Evolutionary conservation across 768 basidiomycete genomes (phyloP).

Genomic region (Trametes coccinea): DNA sequence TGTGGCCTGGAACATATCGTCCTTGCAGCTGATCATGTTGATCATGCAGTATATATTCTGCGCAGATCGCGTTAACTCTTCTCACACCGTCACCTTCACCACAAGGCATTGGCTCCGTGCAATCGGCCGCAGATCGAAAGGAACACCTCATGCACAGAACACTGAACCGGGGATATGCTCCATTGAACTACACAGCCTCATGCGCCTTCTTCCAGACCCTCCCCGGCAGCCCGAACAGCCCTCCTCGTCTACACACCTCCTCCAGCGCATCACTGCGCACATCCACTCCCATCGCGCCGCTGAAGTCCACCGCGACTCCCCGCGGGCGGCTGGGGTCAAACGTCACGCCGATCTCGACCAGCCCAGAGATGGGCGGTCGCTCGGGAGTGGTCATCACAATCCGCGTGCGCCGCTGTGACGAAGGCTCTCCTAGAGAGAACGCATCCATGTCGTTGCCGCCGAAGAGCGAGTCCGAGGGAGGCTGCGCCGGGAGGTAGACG

Average conservation of each 20-base stretch:
- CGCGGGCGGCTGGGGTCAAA: slow-evolving; percentile 58
- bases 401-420: slow-evolving; percentile 38
- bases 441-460: slow-evolving; percentile 42
- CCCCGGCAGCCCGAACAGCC: slow-evolving; percentile 66
- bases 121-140: too few relatives aligned
- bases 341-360: slow-evolving; percentile 62
- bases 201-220: slow-evolving; percentile 50
- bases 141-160: too few relatives aligned
- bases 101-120: background rate
- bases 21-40: too few relatives aligned
- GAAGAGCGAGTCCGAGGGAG: slow-evolving; percentile 36
- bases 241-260: slow-evolving; percentile 72
- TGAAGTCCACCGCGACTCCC: slow-evolving; percentile 58
- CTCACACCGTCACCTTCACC: too few relatives aligned
- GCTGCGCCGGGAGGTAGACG: slow-evolving; percentile 53
- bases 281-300: slow-evolving; percentile 52
- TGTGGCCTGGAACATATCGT: too few relatives aligned
- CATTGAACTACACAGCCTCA: background rate
- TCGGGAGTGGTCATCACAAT: slow-evolving; percentile 71
- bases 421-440: slow-evolving; percentile 26
- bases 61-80: too few relatives aligned
- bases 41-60: too few relatives aligned
- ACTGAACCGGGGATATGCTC: too few relatives aligned
- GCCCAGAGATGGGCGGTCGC: slow-evolving; percentile 60
- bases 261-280: slow-evolving; percentile 56